Base-by-base conservation (phyloP, 495 filamentous ascomycete species). In the Tuber borchii region DNA sequence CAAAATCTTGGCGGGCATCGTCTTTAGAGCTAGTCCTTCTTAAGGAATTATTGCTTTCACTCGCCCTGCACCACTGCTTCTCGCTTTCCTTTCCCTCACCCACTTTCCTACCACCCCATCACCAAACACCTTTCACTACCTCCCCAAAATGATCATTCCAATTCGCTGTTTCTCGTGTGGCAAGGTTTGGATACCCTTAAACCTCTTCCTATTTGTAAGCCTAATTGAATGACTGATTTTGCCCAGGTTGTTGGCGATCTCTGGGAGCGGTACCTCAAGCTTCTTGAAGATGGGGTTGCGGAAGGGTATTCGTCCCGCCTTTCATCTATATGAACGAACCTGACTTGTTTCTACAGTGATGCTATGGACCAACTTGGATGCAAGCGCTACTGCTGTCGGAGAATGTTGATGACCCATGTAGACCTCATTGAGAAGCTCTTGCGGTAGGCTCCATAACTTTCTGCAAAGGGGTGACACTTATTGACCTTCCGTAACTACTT, bases 391-490 rank as follows among this genome's bases (percentile, higher is more conserved):
- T 99, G 95, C 87, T 99, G 95, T 85, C 92, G 95, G 70, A 90
- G 95, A 83, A 99, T 99, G 95, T 88, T 99, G 81, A 97, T 99
- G 93, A 99, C 95, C n/a, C 95, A 99, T 84, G 96, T 99, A 77
- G 95, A 99, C 83, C 86, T 99, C 73, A 98, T 99, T 78, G 95
- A 99, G 88, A 99, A 99, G 87, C 88, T 99, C 31, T 88, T 99
- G 39, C 93, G 95, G 94, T 98, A 89, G 88, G 78, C 5, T 16
- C 10, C 4, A 22, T 73, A 43, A 72, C 71, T 42, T 37, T 51
- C 40, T 39, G 12, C 6, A 12, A n/a, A 51, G 16, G 51, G 8
- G 42, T 37, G n/a, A 40, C 39, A 42, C 19, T 44, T 51, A 68
- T 45, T 45, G 45, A 72, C 68, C 72, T 46, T 75, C 65, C 17